Percentiles rank a stretch among this genome's conserved stretches.
Conservation (phyloP, 2,329 filamentous ascomycete species). For the Atkinsonella hypoxylon region DNA sequence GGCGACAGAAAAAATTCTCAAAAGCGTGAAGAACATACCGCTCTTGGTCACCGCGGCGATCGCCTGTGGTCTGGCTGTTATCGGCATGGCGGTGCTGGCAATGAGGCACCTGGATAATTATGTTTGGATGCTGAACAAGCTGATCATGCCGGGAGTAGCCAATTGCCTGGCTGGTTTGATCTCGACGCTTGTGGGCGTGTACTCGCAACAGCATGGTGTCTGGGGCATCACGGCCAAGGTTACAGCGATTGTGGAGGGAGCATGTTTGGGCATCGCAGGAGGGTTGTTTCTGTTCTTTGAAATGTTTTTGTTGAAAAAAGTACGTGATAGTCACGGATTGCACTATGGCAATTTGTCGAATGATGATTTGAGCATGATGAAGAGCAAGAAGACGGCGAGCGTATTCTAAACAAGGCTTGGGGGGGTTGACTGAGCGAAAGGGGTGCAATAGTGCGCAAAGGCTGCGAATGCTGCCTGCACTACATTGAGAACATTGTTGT, state of each 20-base stretch:
- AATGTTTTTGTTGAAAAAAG: constrained; percentile 17
- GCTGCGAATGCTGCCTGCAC: background rate
- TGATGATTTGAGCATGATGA: background rate
- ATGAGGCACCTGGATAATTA: constrained; percentile 34
- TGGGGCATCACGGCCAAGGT: constrained; percentile 30
- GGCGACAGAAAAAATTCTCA: constrained; percentile 12
- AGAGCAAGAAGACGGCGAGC: background rate
- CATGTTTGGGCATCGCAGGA: constrained; percentile 15
- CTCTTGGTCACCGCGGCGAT: constrained; percentile 31
- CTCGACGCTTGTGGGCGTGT: constrained; percentile 36
- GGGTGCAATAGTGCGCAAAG: background rate
- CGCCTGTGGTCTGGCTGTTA: constrained; percentile 24
- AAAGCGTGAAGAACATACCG: constrained; percentile 21
- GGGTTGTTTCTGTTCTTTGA: constrained; percentile 20
- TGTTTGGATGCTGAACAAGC: constrained; percentile 39
- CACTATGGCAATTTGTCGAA: constrained; percentile 12
- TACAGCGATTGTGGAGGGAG: constrained; percentile 24
- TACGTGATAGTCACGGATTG: constrained; percentile 17
- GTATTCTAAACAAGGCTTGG: background rate
- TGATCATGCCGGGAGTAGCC: constrained; percentile 33
- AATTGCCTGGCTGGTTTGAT: constrained; percentile 38
- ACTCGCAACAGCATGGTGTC: constrained; percentile 31
- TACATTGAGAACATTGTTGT: background rate
- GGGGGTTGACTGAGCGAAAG: background rate
- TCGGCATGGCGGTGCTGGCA: constrained; percentile 30